These are phyloP conservation scores for Coemansia sp. DNA, from an alignment of 192 early-diverging fungal species.

Conservation along the genomic window DNA sequence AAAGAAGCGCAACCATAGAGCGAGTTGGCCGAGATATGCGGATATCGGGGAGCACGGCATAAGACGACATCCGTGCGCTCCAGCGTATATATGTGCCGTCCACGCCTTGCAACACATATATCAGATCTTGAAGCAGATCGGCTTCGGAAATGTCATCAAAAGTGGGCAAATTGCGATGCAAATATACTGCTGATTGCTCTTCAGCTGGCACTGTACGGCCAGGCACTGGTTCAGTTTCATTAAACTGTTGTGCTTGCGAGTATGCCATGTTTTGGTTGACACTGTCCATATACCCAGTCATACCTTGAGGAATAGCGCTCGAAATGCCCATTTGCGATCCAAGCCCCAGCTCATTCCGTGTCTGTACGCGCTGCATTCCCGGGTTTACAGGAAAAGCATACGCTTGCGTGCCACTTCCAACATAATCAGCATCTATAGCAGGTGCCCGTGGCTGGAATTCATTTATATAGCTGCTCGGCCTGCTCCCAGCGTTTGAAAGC, in stretches of 20 bases:
- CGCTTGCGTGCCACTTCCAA: background rate
- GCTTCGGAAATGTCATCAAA: constrained; percentile 58
- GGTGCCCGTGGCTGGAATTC: background rate
- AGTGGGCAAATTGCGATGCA: constrained; percentile 30
- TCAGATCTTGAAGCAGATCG: constrained; percentile 74
- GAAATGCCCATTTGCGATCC: background rate
- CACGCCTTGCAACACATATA: constrained; percentile 93
- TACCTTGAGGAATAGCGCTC: constrained; percentile 9
- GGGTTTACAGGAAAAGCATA: too few relatives aligned
- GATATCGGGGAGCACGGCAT: constrained; percentile 57
- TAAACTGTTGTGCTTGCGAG: constrained; percentile 8
- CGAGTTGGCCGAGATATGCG: constrained; percentile 58
- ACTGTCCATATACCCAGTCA: constrained; percentile 1
- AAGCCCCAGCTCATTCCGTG: background rate
- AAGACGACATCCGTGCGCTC: constrained; percentile 53
- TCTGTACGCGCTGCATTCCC: constrained; percentile 6
- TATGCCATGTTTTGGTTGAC: background rate
- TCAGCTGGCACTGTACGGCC: background rate
- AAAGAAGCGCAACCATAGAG: constrained; percentile 62
- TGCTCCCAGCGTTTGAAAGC: background rate
- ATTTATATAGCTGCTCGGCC: constrained; percentile 18
- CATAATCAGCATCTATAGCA: background rate
- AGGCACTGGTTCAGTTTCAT: background rate
- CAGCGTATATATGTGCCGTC: constrained; percentile 81
- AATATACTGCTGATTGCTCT: constrained; percentile 1